Conservation (phyloP, 2,329 filamentous ascomycete genomes). For the Cytospora piceicola region DNA sequence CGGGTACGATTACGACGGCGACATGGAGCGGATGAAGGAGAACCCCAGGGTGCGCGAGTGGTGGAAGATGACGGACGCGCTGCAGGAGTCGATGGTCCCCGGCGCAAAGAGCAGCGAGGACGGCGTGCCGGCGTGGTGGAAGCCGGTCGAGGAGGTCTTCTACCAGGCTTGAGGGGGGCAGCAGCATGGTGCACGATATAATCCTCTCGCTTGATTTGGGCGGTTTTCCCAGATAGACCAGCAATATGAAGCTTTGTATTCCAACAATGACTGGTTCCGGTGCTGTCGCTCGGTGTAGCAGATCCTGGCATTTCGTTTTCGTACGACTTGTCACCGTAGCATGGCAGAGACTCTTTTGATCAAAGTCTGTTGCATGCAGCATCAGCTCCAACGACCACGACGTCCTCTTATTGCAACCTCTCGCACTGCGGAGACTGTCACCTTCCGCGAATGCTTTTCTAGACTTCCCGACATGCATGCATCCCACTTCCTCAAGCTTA, state of each 20-base stretch:
- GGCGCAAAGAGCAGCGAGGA: constrained; percentile 63
- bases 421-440: no score
- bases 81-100: constrained; percentile 68
- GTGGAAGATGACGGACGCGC: constrained; percentile 80
- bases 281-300: not conserved
- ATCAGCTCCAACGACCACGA: no score
- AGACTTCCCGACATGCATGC: no score
- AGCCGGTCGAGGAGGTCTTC: constrained; percentile 70
- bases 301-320: no score
- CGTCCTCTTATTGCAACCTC: no score
- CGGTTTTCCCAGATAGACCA: not conserved
- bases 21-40: constrained; percentile 76
- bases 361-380: no score
- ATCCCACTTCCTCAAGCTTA: no score
- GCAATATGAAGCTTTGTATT: not conserved
- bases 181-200: not conserved
- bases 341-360: not conserved
- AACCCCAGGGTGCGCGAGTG: constrained; percentile 76
- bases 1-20: constrained; percentile 71
- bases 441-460: no score
- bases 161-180: constrained; percentile 49
- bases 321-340: not conserved
- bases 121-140: constrained; percentile 70
- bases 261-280: not conserved
- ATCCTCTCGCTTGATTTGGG: not conserved